Base-by-base conservation (phyloP, 345 rosid genomes). In the Bruguiera sexangula region DNA sequence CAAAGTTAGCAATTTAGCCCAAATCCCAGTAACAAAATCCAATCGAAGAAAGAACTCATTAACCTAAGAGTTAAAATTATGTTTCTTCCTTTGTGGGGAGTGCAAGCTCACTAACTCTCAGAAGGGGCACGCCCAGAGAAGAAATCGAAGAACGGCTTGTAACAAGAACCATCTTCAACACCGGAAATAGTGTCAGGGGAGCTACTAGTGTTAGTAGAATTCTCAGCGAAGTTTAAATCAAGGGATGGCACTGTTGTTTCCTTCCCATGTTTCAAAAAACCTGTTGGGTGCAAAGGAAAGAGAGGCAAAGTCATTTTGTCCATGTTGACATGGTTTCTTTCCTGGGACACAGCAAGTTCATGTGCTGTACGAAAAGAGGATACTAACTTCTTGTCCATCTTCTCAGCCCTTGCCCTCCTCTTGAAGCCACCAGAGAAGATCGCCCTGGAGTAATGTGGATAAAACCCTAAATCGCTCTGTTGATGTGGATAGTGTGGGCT, bases 201-300 rank as follows among this genome's bases (percentile, higher is more conserved):
- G 43, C 29, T 43, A 51, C 62, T 30, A 68, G 51, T 31, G 22
- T 52, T 32, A 21, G 53, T 34, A 1, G 76, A 74, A 53, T 69
- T 75, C 48, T 34, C 66, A 22, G 29, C 62, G 32, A 71, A 30
- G 48, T 4, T 32, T 26, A 72, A 69, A 9, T 56, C 78, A 6
- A 5, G 26, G 52, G 75, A 43, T 43, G 53, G 22, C 57, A 62
- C 4, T 19, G 66, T 65, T 6, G 63, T 5, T 5, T 43, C 67
- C 36, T 19, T 67, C 21, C 67, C 83, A 43, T 43, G 18, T 39
- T 71, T 74, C 39, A 67, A 59, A 59, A 69, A 30, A 5, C 89
- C 86, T 0, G 85, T 80, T 26, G 90, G 93, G 48, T 84, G 90
- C 75, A 85, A 65, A 30, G 90, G 93, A 34, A 88, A 88, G 34